A percentile compares a stretch with the other conserved stretches of the same genome.
Conservation (phyloP, 495 filamentous ascomycete species). For the Bryoglossum gracile region DNA sequence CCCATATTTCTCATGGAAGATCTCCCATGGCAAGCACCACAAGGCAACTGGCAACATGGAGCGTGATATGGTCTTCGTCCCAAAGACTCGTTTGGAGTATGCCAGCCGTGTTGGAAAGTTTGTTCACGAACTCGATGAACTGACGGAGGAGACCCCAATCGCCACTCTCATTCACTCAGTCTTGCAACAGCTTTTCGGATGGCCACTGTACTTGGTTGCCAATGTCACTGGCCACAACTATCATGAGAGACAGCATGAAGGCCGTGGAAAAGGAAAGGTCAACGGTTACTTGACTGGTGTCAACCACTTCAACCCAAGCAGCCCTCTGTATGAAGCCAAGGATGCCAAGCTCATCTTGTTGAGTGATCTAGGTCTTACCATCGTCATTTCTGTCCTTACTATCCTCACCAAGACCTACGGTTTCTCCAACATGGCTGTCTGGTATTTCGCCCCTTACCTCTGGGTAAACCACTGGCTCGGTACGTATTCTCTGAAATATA, state of each 20-base stretch:
- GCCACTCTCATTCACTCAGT: slow-evolving; percentile 64
- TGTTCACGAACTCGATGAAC: slow-evolving; percentile 72
- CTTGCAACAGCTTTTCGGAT: slow-evolving; percentile 81
- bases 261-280: slow-evolving; percentile 78
- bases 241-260: slow-evolving; percentile 79
- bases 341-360: slow-evolving; percentile 75
- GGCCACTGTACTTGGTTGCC: slow-evolving; percentile 76
- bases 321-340: slow-evolving; percentile 86
- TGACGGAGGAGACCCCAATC: slow-evolving; percentile 92
- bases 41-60: slow-evolving; percentile 93
- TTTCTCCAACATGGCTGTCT: slow-evolving; percentile 77
- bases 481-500: slow-evolving; percentile 35
- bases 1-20: slow-evolving; percentile 90
- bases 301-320: slow-evolving; percentile 88
- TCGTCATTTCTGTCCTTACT: slow-evolving; percentile 45
- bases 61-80: slow-evolving; percentile 96
- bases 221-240: slow-evolving; percentile 94
- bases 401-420: slow-evolving; percentile 67
- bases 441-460: slow-evolving; percentile 91
- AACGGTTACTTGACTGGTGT: slow-evolving; percentile 77
- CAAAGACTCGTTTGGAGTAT: slow-evolving; percentile 71
- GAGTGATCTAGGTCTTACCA: slow-evolving; percentile 71
- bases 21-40: slow-evolving; percentile 90
- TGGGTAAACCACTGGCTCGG: slow-evolving; percentile 99
- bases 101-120: slow-evolving; percentile 61